Percentiles rank a stretch among this genome's conserved stretches.
Evolutionary conservation across 2,329 filamentous ascomycete species (phyloP).

Genomic region (Graphiopsis chlorocephala): DNA sequence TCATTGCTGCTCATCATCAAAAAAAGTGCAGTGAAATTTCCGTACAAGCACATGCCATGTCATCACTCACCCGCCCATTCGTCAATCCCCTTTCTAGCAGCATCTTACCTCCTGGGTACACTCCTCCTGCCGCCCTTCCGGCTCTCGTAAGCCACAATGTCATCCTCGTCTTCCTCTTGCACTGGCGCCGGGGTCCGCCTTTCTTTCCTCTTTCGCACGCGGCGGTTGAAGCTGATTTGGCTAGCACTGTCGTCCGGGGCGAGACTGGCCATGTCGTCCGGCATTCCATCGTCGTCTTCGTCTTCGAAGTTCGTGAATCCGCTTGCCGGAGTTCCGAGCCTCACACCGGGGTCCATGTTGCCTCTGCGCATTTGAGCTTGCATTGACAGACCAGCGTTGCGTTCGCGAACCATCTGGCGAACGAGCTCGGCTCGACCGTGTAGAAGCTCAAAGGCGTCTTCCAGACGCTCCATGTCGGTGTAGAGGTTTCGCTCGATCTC

Average conservation of each 20-base stretch:
- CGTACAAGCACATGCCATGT: constrained; percentile 12
- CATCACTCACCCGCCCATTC: background rate
- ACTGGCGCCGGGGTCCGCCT: constrained; percentile 70
- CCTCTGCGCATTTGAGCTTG: constrained; percentile 59
- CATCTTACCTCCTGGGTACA: constrained; percentile 9
- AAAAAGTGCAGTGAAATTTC: background rate
- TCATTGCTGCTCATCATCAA: background rate
- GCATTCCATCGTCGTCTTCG: constrained; percentile 32
- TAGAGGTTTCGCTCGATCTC: constrained; percentile 94
- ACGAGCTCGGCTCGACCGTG: constrained; percentile 81
- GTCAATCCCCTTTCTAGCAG: background rate
- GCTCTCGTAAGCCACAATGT: constrained; percentile 7
- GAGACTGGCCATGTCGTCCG: constrained; percentile 49
- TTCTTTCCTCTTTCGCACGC: constrained; percentile 65
- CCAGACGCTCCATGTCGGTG: constrained; percentile 86
- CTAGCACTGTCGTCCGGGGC: constrained; percentile 78
- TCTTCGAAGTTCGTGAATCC: constrained; percentile 34
- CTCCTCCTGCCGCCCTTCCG: constrained; percentile 11
- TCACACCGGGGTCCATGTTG: constrained; percentile 44
- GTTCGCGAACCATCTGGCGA: constrained; percentile 73
- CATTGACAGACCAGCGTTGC: constrained; percentile 73
- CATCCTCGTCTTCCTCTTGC: constrained; percentile 61
- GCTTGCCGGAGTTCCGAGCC: constrained; percentile 42
- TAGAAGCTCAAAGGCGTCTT: constrained; percentile 90
- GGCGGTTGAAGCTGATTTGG: constrained; percentile 71